Evolutionary conservation across 1,284 basidiomycete species (phyloP).

Genomic region (Wallemia mellicola): DNA sequence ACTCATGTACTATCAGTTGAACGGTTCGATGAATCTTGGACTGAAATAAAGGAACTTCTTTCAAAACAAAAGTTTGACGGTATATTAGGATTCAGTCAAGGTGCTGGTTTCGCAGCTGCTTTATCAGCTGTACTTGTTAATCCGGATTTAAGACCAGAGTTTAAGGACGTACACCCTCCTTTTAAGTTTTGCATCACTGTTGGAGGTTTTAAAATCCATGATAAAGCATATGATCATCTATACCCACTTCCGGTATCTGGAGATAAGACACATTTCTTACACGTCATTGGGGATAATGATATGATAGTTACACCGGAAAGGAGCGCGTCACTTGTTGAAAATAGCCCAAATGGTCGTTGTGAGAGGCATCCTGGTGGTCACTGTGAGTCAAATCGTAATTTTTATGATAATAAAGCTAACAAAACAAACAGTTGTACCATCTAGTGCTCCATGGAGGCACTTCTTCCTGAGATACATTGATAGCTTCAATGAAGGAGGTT

Average conservation of each 20-base stretch:
- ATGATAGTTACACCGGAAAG: neutral
- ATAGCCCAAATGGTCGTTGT: neutral
- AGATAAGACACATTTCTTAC: neutral
- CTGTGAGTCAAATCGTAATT: neutral
- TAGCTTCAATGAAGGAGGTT: neutral
- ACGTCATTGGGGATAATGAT: neutral
- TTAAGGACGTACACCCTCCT: neutral
- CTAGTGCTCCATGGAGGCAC: neutral
- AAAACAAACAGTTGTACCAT: neutral
- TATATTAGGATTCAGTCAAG: neutral
- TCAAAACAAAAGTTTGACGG: neutral
- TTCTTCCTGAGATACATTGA: neutral
- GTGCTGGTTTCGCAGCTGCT: neutral
- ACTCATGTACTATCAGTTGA: neutral
- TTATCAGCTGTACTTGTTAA: neutral
- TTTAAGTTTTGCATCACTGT: conserved; percentile 1
- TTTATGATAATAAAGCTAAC: neutral
- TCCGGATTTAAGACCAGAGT: neutral
- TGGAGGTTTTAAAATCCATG: neutral
- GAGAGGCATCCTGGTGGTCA: neutral
- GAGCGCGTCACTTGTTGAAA: neutral
- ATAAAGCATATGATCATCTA: neutral
- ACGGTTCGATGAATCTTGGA: neutral
- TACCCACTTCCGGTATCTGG: neutral
- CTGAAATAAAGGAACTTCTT: neutral